Base-by-base conservation (phyloP, 192 early-diverging fungal species). In the Phlyctochytrium planicorne region DNA sequence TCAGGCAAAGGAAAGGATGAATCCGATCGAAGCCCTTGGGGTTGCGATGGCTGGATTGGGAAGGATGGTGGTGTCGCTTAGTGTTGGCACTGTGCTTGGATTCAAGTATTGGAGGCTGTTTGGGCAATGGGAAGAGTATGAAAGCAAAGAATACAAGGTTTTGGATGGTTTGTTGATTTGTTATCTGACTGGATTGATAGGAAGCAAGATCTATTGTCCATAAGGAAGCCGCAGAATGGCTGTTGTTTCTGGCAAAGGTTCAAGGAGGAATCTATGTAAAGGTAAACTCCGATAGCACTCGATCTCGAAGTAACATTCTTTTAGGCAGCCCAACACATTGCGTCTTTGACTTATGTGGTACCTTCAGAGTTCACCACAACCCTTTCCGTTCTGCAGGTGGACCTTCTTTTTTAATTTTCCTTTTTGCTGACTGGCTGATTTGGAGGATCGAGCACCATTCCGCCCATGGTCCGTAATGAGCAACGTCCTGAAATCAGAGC, bases 381-480 rank as follows among this genome's bases (percentile, higher is more conserved):
- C 6, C 72, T 90, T 1, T 78, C 79, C 2, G 72, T 68, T 6
- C 78, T 93, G 0, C 90, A 87, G 69, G 40, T 47, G 20, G 10
- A 6, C 40, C 6, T 14, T 20, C 40, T 20, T 47, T 47, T 47
- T 20, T 47, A 47, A 47, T 47, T 6, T 47, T 6, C 6, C 40
- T n/a, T n/a, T n/a, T n/a, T n/a, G n/a, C n/a, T n/a, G n/a, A n/a
- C n/a, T n/a, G n/a, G n/a, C n/a, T n/a, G n/a, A n/a, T n/a, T n/a
- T n/a, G n/a, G 10, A 47, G 40, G 88, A 91, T 57, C 76, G 80
- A 24, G 90, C 91, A 17, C 90, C 91, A 1, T 81, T 78, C 0
- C 86, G 87, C 3, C 73, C 84, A 0, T 88, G 84, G 27, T 56
- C 63, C 1, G 62, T 78, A 10, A 82, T 91, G 0, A 78, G 76